Evolutionary conservation across 2,329 filamentous ascomycete genomes (phyloP).

Genomic region (Talaromyces atroroseus): DNA sequence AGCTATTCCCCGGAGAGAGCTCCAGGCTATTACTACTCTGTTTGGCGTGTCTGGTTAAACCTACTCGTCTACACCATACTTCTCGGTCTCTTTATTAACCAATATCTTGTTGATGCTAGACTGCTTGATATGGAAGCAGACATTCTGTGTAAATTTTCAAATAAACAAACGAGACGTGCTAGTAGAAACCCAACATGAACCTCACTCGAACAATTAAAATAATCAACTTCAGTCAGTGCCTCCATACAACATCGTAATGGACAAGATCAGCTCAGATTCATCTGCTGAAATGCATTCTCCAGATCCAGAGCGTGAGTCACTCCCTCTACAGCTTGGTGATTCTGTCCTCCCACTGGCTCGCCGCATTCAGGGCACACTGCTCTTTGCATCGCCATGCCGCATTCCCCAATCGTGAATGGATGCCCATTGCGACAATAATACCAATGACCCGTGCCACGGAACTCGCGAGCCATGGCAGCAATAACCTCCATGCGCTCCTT

Average conservation of each 20-base stretch:
- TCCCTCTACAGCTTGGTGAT: slow-evolving; percentile 16
- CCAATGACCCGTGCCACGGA: slow-evolving; percentile 48
- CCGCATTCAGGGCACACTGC: slow-evolving; percentile 25
- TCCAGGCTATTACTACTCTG: too few relatives aligned
- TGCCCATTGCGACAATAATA: slow-evolving; percentile 31
- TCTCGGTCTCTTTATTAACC: too few relatives aligned
- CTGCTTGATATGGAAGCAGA: too few relatives aligned
- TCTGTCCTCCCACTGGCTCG: slow-evolving; percentile 19
- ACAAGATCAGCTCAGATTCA: background rate
- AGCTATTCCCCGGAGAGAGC: too few relatives aligned
- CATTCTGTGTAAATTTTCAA: too few relatives aligned
- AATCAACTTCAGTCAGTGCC: too few relatives aligned
- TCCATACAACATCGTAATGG: background rate
- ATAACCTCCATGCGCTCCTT: slow-evolving; percentile 50
- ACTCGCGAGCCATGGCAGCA: slow-evolving; percentile 48
- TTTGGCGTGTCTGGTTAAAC: too few relatives aligned
- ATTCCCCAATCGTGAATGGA: slow-evolving; percentile 26
- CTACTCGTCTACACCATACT: too few relatives aligned
- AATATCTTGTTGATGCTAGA: too few relatives aligned
- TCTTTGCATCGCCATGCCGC: slow-evolving; percentile 26
- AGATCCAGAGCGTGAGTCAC: slow-evolving; percentile 7
- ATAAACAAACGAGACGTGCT: too few relatives aligned
- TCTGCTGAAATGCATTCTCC: background rate
- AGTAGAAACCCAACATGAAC: too few relatives aligned
- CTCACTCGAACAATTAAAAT: too few relatives aligned